Base-by-base conservation (phyloP, 371 early-diverging fungal species). In the Actinomucor elegans region DNA sequence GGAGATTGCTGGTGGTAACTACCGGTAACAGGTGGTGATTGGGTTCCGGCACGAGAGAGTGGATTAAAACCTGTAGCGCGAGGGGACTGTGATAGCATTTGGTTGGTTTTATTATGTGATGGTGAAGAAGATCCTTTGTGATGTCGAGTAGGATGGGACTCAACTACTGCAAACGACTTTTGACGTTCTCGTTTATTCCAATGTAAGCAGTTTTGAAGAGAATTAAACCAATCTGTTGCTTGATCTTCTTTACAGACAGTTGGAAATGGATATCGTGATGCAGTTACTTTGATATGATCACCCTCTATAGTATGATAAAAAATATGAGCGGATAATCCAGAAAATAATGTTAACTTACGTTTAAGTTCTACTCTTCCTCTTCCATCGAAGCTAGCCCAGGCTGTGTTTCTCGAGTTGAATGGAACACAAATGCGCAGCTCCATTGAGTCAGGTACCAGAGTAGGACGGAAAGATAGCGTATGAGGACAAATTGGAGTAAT, bases 401-500 rank as follows among this genome's bases (percentile, higher is more conserved):
- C 93, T 0, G 91, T 89, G 51, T 83, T 87, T 24, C 93, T 71
- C 11, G 87, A 84, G 53, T 83, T 85, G 24, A 78, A 86, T 0
- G 92, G 92, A 14, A 93, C 85, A 45, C 87, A 87, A 15, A 93
- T 86, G 6, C 86, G 80, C 24, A 93, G 64, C 18, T 91, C 94
- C 81, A 90, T 90, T 4, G 89, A 84, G 50, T 96, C 94, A 1
- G 98, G 98, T 18, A 98, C 77, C 8, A 98, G 67, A 79, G 95
- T 94, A 9, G 98, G 97, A 14, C 97, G 80, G 79, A 95, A 97
- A 14, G 94, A 93, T 12, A 97, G 77, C 5, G 97, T 93, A 64
- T 96, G 97, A 4, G 98, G 90, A 65, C 98, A 98, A 49, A 96
- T 96, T 1, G 97, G 98, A 1, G 98, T 94, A 17, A 98, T 88